Percentiles rank a stretch among this genome's conserved stretches.
phyloP scores from a whole-genome alignment of 148 eudicot species.

The Spergularia bocconei region DNA sequence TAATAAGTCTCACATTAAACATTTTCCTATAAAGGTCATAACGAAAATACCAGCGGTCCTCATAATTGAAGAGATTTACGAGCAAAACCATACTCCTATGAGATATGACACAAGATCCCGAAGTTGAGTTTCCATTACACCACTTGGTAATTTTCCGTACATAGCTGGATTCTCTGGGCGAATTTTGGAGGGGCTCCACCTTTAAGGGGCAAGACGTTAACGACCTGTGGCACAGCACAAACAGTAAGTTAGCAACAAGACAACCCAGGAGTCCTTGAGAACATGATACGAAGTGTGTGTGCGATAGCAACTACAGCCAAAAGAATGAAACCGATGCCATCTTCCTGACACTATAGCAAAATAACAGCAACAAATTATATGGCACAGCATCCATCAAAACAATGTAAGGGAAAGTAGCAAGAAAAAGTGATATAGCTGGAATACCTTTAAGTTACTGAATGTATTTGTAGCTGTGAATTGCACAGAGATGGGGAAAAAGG shows the following conservation, averaged over 20 bases:
- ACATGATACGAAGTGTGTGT: not conserved
- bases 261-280: no score
- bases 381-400: not conserved
- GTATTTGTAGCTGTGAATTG: conserved; percentile 77
- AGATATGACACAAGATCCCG: not conserved
- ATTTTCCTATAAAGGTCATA: not conserved
- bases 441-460: conserved; percentile 85
- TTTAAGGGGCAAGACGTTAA: conserved; percentile 58
- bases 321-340: not conserved
- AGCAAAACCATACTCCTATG: not conserved
- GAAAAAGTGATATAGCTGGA: not conserved
- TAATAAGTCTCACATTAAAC: not conserved
- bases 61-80: not conserved
- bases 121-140: conserved; percentile 35
- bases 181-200: conserved; percentile 74
- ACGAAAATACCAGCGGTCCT: not conserved
- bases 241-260: not conserved
- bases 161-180: conserved; percentile 59
- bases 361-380: not conserved
- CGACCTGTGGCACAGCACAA: conserved; percentile 41
- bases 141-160: conserved; percentile 73
- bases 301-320: not conserved
- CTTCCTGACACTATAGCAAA: not conserved
- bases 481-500: conserved; percentile 88
- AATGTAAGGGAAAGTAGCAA: not conserved